Conservation (phyloP, 768 basidiomycete species). For the Chiua virens region DNA sequence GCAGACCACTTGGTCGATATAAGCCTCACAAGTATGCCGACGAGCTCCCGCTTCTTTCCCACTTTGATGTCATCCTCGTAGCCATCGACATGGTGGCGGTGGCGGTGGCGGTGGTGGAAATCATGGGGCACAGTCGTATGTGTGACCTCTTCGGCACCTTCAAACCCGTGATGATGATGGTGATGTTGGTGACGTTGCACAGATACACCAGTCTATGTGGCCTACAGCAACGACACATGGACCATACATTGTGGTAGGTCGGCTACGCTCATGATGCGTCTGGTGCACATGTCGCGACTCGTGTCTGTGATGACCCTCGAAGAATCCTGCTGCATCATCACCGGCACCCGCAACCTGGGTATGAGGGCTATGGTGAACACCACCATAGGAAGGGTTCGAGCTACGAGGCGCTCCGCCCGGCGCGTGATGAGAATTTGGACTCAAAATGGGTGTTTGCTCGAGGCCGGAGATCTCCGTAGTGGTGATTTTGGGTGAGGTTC, state of each 20-base stretch:
- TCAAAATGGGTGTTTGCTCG: conserved; percentile 23
- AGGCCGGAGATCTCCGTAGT: conserved; percentile 1
- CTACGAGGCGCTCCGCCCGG: not conserved
- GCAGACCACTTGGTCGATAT: not conserved
- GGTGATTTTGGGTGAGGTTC: conserved; percentile 3
- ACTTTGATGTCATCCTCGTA: conserved; percentile 32
- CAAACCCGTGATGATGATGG: conserved; percentile 9
- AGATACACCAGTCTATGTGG: conserved; percentile 1
- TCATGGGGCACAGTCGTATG: not conserved
- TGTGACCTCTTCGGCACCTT: not conserved
- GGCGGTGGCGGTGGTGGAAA: not conserved
- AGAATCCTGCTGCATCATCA: conserved; percentile 16
- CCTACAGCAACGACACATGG: conserved; percentile 9
- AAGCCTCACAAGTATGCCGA: conserved; percentile 63
- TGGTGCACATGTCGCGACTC: conserved; percentile 28
- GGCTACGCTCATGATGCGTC: conserved; percentile 30
- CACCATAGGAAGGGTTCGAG: conserved; percentile 19
- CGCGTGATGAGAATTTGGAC: not conserved
- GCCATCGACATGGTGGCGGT: not conserved
- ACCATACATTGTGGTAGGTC: conserved; percentile 23
- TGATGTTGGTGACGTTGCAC: not conserved
- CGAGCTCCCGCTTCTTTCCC: conserved; percentile 62
- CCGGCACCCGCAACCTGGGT: not conserved
- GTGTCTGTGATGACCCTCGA: conserved; percentile 38
- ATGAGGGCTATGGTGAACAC: conserved; percentile 3